Evolutionary conservation across 352 stramenopile species (phyloP), one percentile per base, ranked within the genome.

Genomic region (Phytophthora colocasiae): DNA sequence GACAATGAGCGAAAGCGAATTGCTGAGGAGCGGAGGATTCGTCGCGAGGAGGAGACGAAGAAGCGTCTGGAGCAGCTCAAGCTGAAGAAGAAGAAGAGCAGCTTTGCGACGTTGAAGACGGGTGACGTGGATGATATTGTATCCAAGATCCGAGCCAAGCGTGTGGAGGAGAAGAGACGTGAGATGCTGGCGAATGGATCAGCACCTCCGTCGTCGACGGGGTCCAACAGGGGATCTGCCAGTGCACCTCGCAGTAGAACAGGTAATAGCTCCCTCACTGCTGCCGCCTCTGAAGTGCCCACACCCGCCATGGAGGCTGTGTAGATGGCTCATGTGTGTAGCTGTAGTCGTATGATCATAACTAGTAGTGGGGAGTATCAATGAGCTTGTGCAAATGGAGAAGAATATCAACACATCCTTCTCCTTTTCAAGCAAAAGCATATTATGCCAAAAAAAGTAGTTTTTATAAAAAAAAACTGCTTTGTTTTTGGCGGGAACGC

Each of bases 1-100:
- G 87, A 95, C 58, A 95, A 95, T 31, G 87, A 95, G 59, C 87
- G 87, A 46, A 92, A 92, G 56, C 87, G 85, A 14, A 91, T 93
- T 58, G 80, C 87, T 3, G 87, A 95, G 56, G 85, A 93, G 68
- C 82, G 85, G 9, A 83, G 78, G 26, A 68, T 93, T 34, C 87
- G 85, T 22, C 82, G 85, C 6, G 85, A 93, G 52, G 87, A 89
- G 48, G 85, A 93, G 52, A 92, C 85, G 1, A 88, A 89, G 59
- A 93, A 93, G 62, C 85, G 87, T 10, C 71, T 93, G 0, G 87
- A 92, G 66, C 78, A 81, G 71, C 85, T 93, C 46, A 90, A 90
- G 69, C 75, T 86, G 40, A 91, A 91, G 75, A 92, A 92, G 58
- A 90, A 90, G 60, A 78, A 74, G 55, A 89, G 77, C 39, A 73